Conservation (phyloP, 2,329 filamentous ascomycete genomes). For the Trichoderma koningii region DNA sequence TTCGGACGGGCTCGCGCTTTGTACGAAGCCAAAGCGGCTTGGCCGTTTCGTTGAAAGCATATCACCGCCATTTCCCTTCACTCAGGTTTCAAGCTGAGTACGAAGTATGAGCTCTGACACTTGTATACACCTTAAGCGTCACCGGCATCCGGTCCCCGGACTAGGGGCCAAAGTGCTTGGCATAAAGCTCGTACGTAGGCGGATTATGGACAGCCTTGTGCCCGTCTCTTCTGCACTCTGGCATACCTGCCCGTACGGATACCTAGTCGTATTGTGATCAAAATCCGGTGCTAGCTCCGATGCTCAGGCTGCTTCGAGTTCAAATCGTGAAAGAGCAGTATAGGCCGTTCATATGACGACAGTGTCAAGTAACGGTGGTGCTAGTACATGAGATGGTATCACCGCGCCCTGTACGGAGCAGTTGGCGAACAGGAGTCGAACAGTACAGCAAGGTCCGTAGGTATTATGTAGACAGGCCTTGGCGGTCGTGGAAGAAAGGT, state of each 20-base stretch:
- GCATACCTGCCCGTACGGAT: background rate
- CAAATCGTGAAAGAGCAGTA: background rate
- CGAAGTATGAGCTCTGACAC: conserved; percentile 4
- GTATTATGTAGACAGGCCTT: conserved; percentile 2
- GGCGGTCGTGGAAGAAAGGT: conserved; percentile 6
- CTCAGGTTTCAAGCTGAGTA: background rate
- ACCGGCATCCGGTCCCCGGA: conserved; percentile 27
- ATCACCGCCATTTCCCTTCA: conserved; percentile 25
- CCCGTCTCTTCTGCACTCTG: background rate
- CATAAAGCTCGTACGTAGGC: background rate
- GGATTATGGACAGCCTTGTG: conserved; percentile 8
- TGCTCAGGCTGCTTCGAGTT: conserved; percentile 3
- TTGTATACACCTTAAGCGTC: background rate
- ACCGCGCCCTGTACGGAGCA: background rate
- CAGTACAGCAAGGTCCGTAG: background rate
- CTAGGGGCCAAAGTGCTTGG: conserved; percentile 16
- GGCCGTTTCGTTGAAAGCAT: background rate
- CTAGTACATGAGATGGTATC: background rate
- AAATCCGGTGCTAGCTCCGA: conserved; percentile 3
- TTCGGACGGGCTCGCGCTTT: background rate
- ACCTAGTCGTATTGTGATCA: background rate
- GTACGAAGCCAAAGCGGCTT: background rate
- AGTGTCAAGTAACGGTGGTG: background rate
- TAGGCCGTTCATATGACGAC: conserved; percentile 1
- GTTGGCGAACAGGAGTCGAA: conserved; percentile 2